Base-by-base conservation (phyloP, 345 rosid genomes). In the Linum usitatissimum region DNA sequence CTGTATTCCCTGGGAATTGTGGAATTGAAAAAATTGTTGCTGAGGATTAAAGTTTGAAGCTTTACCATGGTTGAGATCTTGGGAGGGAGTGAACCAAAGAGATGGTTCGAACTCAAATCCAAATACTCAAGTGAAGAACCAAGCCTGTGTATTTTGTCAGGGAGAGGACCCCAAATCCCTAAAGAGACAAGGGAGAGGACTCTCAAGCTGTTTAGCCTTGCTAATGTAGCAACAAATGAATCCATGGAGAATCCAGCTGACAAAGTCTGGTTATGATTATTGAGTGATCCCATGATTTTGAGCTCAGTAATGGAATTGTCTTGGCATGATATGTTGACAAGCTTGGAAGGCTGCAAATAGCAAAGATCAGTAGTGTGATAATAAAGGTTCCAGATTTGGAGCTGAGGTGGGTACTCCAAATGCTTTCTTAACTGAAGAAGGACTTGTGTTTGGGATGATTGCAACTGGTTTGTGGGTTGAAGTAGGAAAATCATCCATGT, bases 121-220 rank as follows among this genome's bases (percentile, higher is more conserved):
- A 87, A 70, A 56, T 72, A 71, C 59, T 84, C 86, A n/a, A 87
- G 85, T n/a, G 83, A 72, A 62, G n/a, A n/a, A n/a, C 70, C 68
- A 61, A 87, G 63, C 58, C 95, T 39, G 68, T 81, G 88, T 58
- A 87, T 84, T 62, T 87, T 87, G 75, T 80, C 87, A 12, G 88
- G 88, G 39, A 84, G 81, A 21, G 84, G 76, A 38, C 95, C 95
- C 95, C 95, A 87, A 49, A 87, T 83, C 39, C 95, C 95, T 57
- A 84, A 48, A 66, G 86, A 83, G 58, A 80, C 64, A 53, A 87
- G 71, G 64, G 80, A 76, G 63, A 87, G 88, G 56, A 78, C 84
- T 68, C 77, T 81, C 63, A 87, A 78, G 54, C 77, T 71, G 49
- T 66, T 80, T 9, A 87, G 72, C 72, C 91, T 80, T 23, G 84